Base-by-base conservation (phyloP, 176 grass and related monocot genomes). In the Themeda triandra region DNA sequence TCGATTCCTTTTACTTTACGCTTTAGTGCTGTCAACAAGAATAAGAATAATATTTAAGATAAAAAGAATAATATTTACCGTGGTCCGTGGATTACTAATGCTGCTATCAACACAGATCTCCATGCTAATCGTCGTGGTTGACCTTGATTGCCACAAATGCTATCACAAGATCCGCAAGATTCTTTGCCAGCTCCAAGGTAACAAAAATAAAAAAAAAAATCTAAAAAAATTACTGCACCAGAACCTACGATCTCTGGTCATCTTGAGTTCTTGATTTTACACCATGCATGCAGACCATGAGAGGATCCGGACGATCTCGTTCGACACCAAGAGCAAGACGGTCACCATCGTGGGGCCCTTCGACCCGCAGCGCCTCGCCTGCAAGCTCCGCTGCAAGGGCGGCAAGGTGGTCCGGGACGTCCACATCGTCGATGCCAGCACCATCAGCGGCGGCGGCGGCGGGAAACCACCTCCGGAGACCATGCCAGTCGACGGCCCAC, bases 161-260 rank as follows among this genome's bases (percentile, higher is more conserved):
- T 85, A 89, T 84, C 85, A 90, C 3, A 82, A 95, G 19, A 92
- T 92, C 0, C 84, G 87, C 10, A 90, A 89, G 85, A 88, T 90
- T 59, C 85, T 92, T 2, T 85, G 87, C 87, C 83, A 80, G 45
- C 86, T 92, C 36, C 92, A 95, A 95, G 90, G 92, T 94, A 37
- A 35, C 8, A 10, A 48, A 71, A 6, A 70, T 13, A 39, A 37
- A 35, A 9, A 10, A 48, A 71, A 6, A 70, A 24, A 39, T 1
- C n/a, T 13, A 19, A 27, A 12, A 8, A 2, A 54, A 54, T 54
- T 31, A 30, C 1, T 35, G 6, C 11, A 35, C 4, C 64, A 15
- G 3, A 35, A 35, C 33, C 33, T 35, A 5, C 33, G 2, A 35
- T 35, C 0, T 35, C 33, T 35, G 4, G 33, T 35, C 33, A 35